Evolutionary conservation across 2,329 filamentous ascomycete species (phyloP), one percentile per base, ranked within the genome.

Genomic region (Lecanoromycetidae sp.): DNA sequence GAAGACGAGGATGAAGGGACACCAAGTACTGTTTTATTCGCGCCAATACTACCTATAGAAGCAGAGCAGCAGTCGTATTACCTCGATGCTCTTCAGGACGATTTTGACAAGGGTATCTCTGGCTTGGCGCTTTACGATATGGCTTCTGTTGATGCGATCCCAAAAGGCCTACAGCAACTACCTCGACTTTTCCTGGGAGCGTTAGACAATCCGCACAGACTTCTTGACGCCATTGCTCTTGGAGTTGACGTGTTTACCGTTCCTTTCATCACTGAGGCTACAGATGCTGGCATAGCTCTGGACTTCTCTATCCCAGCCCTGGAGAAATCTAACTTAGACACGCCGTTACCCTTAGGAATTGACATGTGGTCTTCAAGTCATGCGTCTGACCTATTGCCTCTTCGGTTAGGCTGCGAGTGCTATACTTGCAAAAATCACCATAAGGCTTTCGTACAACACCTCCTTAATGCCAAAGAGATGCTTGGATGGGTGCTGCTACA

Each of bases 391-490:
- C 60, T 85, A 1, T 63, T 64, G 0, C 80, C 90, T 0, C 67
- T 95, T 2, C 60, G 65, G 1, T 57, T 71, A 5, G 72, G 64
- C 13, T 98, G 91, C 63, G 57, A 66, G 42, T 98, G 91, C 71
- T 90, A 94, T 62, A 71, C 87, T 19, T 98, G 91, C 70, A 77
- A 71, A 2, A 76, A 75, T 15, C 90, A 96, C 63, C 87, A 94
- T 64, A 72, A 82, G 41, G 90, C 91, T 0, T 98, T 85, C 63
- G 60, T 98, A 29, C 82, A 87, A 54, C 91, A 98, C 63, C 73
- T 96, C 1, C 76, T 98, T 5, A 74, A 78, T 38, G 87, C 91
- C 0, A 93, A 88, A 60, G 91, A 98, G 65, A 96, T 98, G 91
- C 77, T 95, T 4, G 90, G 83, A 20, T 98, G 91, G 91, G 84